Percentiles rank a stretch among this genome's conserved stretches.
These are phyloP conservation scores for Candida golubevii DNA, from an alignment of 805 yeast species.

Conservation along the genomic window DNA sequence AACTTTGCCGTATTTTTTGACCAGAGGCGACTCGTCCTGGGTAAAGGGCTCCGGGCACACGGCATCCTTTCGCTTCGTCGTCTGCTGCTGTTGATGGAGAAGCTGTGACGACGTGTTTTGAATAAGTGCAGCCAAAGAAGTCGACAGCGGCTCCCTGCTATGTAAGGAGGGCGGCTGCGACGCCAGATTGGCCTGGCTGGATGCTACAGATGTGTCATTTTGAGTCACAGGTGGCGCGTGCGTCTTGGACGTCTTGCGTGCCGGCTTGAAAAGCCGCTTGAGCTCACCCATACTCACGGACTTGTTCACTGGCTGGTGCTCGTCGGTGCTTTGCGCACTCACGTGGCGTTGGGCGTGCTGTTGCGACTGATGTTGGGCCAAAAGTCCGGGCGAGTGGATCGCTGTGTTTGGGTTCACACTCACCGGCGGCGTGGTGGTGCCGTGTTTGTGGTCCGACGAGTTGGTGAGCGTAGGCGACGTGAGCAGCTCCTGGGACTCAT, in stretches of 20 bases:
- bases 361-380: slow-evolving; percentile 8
- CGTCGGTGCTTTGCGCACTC: slow-evolving; percentile 1
- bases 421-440: slow-evolving; percentile 8
- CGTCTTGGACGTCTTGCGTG: slow-evolving; percentile 28
- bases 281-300: slow-evolving; percentile 62
- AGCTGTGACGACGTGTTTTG: slow-evolving; percentile 17
- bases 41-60: slow-evolving; percentile 16
- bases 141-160: slow-evolving; percentile 16
- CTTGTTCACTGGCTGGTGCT: slow-evolving; percentile 29
- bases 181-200: neutral
- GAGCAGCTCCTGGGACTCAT: slow-evolving; percentile 36
- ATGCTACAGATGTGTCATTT: neutral
- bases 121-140: slow-evolving; percentile 16
- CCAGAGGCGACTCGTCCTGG: slow-evolving; percentile 23
- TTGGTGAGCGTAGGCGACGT: slow-evolving; percentile 34
- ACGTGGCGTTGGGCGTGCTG: slow-evolving; percentile 8
- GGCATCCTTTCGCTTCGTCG: slow-evolving; percentile 9
- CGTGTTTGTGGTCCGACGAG: slow-evolving; percentile 22
- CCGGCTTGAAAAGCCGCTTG: slow-evolving; percentile 67
- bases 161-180: slow-evolving; percentile 1
- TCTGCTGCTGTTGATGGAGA: slow-evolving; percentile 28
- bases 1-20: slow-evolving; percentile 63
- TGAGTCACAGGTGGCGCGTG: neutral
- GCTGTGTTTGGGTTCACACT: neutral
- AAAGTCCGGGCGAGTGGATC: slow-evolving; percentile 10